phyloP scores from a whole-genome alignment of 2,329 filamentous ascomycete genomes.

The Mollisiaceae sp. region DNA sequence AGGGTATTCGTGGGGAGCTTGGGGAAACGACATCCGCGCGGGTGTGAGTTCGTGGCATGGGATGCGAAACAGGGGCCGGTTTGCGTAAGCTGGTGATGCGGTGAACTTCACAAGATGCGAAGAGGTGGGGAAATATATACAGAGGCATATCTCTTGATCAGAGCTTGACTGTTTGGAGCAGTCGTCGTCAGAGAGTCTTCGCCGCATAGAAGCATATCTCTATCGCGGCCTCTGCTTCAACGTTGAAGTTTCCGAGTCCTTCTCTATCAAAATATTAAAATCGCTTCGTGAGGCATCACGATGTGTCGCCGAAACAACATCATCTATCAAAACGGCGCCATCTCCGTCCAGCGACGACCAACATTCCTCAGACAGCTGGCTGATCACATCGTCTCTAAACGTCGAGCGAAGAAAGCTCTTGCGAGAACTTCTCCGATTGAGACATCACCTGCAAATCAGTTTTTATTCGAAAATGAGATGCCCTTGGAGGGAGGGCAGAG shows the following conservation, averaged over 20 bases:
- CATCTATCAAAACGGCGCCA: not conserved
- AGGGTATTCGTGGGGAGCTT: too few relatives aligned
- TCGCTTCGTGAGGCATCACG: too few relatives aligned
- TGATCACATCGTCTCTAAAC: not conserved
- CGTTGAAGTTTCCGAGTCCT: too few relatives aligned
- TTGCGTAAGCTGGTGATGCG: not conserved
- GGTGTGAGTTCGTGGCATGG: not conserved
- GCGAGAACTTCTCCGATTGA: not conserved
- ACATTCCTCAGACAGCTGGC: conserved; percentile 1
- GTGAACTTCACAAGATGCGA: not conserved
- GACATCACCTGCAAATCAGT: not conserved
- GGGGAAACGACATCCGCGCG: too few relatives aligned
- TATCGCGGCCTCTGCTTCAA: too few relatives aligned
- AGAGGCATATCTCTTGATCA: not conserved
- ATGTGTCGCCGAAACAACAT: not conserved
- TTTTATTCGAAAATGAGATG: not conserved
- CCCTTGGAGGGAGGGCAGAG: not conserved
- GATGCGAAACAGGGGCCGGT: not conserved
- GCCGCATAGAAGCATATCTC: too few relatives aligned
- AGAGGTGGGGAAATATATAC: not conserved
- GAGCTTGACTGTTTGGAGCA: not conserved
- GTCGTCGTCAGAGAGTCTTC: not conserved
- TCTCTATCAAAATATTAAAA: not conserved
- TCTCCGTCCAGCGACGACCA: not conserved
- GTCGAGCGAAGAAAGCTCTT: not conserved